Percentiles rank a stretch among this genome's conserved stretches.
Conservation (phyloP, 352 stramenopile species). For the Globisporangium rhizosaccharum region DNA sequence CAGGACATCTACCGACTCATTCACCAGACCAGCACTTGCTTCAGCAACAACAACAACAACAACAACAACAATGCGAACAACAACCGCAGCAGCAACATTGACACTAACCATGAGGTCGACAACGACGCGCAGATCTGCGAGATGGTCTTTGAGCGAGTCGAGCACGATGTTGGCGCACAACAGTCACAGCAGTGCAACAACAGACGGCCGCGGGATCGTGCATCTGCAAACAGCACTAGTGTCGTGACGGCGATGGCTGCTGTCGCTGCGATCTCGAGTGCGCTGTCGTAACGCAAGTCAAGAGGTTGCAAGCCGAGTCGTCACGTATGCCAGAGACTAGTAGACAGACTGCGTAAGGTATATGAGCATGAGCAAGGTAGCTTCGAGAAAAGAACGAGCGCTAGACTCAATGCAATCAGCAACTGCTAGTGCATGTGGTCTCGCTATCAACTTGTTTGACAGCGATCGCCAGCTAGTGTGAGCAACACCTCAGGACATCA, state of each 20-base stretch:
- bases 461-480: too few relatives aligned
- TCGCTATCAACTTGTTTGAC: too few relatives aligned
- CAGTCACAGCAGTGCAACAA: too few relatives aligned
- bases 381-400: too few relatives aligned
- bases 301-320: too few relatives aligned
- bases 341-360: too few relatives aligned
- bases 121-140: not conserved
- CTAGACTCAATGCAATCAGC: too few relatives aligned
- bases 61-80: not conserved
- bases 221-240: not conserved
- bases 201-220: not conserved
- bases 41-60: not conserved
- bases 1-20: constrained; percentile 8
- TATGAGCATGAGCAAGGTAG: too few relatives aligned
- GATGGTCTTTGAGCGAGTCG: constrained; percentile 8
- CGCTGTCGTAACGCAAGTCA: constrained; percentile 1
- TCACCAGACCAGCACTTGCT: not conserved
- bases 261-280: constrained; percentile 5
- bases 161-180: not conserved
- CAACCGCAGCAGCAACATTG: not conserved
- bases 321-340: too few relatives aligned
- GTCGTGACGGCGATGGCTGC: constrained; percentile 3
- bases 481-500: too few relatives aligned
- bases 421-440: too few relatives aligned
- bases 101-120: not conserved